Conservation (phyloP, 2,329 filamentous ascomycete species). For the Lasiodiplodia theobromae region DNA sequence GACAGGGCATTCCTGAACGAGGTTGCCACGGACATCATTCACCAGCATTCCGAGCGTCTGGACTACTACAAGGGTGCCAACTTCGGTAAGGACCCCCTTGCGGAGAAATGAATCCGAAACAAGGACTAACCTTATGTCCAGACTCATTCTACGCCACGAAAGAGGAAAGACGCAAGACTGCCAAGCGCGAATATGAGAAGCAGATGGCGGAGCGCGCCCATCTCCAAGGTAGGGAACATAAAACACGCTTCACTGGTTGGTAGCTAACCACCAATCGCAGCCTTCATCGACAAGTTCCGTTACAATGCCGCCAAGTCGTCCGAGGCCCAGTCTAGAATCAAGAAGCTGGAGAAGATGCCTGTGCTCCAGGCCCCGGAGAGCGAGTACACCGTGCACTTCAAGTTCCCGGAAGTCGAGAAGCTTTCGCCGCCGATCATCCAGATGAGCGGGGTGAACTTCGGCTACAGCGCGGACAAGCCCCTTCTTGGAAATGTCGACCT, state of each 20-base stretch:
- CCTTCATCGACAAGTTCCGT: slow-evolving; percentile 99
- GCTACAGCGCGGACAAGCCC: slow-evolving; percentile 80
- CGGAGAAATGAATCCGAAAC: slow-evolving; percentile 10
- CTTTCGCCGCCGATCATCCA: slow-evolving; percentile 97
- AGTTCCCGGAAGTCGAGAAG: slow-evolving; percentile 97
- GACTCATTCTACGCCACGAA: slow-evolving; percentile 97
- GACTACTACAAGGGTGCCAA: slow-evolving; percentile 99
- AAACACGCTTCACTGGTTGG: not conserved
- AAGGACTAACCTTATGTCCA: slow-evolving; percentile 35
- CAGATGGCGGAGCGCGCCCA: slow-evolving; percentile 95
- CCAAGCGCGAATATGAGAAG: slow-evolving; percentile 97
- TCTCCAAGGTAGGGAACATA: slow-evolving; percentile 67
- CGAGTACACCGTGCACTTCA: slow-evolving; percentile 96
- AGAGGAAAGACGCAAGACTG: slow-evolving; percentile 95
- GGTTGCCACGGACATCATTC: slow-evolving; percentile 98
- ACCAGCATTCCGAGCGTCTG: slow-evolving; percentile 94
- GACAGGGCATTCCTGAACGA: slow-evolving; percentile 99
- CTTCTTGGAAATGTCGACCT: slow-evolving; percentile 88
- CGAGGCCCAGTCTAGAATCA: slow-evolving; percentile 97
- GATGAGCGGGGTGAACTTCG: slow-evolving; percentile 91
- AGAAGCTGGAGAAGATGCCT: slow-evolving; percentile 98
- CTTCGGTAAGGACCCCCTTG: slow-evolving; percentile 62
- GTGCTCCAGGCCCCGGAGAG: slow-evolving; percentile 87
- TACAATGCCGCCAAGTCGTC: slow-evolving; percentile 99
- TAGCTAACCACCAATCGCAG: slow-evolving; percentile 40